These are phyloP conservation scores for Atkinsonella texensis DNA, from an alignment of 2,329 filamentous ascomycete genomes.

Conservation along the genomic window DNA sequence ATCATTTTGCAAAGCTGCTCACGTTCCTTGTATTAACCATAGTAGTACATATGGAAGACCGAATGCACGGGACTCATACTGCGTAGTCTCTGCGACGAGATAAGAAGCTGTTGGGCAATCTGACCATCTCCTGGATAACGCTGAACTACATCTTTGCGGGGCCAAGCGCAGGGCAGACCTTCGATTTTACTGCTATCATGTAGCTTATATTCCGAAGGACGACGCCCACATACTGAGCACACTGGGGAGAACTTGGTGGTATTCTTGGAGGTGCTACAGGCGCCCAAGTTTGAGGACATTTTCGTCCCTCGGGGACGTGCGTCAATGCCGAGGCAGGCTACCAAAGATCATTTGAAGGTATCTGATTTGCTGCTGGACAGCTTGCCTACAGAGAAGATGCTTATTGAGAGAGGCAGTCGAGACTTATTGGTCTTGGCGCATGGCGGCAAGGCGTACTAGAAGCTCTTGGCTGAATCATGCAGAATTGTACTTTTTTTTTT, in stretches of 20 bases:
- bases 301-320: constrained; percentile 47
- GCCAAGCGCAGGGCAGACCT: constrained; percentile 37
- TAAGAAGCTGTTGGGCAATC: too few relatives aligned
- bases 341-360: constrained; percentile 41
- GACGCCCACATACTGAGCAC: constrained; percentile 48
- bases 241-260: constrained; percentile 45
- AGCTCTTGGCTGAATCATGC: background rate
- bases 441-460: constrained; percentile 11
- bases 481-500: background rate
- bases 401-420: constrained; percentile 28
- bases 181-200: constrained; percentile 49
- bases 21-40: too few relatives aligned
- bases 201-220: constrained; percentile 40
- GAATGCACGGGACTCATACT: too few relatives aligned
- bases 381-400: constrained; percentile 28
- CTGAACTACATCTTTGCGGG: too few relatives aligned
- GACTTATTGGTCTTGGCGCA: constrained; percentile 20
- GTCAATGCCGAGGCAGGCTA: constrained; percentile 43
- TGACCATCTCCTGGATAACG: too few relatives aligned
- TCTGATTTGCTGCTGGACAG: constrained; percentile 23
- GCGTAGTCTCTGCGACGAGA: too few relatives aligned
- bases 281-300: constrained; percentile 38
- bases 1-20: too few relatives aligned
- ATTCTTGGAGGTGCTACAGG: constrained; percentile 48
- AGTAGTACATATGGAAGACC: too few relatives aligned